Evolutionary conservation across 441 rosid species (phyloP), one percentile per base, ranked within the genome.

Genomic region (Populus hybrid): DNA sequence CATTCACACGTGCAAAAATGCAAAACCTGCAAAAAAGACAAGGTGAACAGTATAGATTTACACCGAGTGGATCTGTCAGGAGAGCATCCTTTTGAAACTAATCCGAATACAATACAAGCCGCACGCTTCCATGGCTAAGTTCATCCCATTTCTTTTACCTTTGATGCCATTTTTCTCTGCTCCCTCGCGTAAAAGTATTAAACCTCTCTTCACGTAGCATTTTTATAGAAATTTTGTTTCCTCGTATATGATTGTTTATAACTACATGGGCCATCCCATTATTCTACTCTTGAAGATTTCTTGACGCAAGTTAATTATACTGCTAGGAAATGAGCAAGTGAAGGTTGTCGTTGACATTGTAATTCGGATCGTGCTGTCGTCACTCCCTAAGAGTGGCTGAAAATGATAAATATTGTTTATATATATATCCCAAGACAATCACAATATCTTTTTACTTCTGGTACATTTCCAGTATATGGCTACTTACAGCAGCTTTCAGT

Each of bases 1-100:
- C 80, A 87, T 95, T 79, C 78, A 97, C 72, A 94, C 89, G 95
- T 92, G 97, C 90, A 94, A 95, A 87, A 91, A 90, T 83, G 94
- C 92, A 2, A 95, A 95, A 85, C 74, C 90, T 67, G 71, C 83
- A 4, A 91, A 84, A 83, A 95, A 85, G 85, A 82, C 85, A 11
- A 88, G 88, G 84, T 91, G 79, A 80, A 72, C 50, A 78, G 77
- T 7, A 3, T 28, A 14, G 70, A 71, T 21, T 24, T 40, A 24
- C 28, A 70, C 74, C 72, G 1, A 26, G 69, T 63, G 72, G 50
- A 73, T 67, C 73, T 26, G 40, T 46, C 59, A 61, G 75, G 78
- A 7, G 30, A 81, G 83, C 75, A 61, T 75, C 76, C 24, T 68
- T n/a, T 32, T 46, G 16, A 57, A 46, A 72, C 61, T 67, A 14